These are phyloP conservation scores for Claviceps pusilla DNA, from an alignment of 2,329 filamentous ascomycete species.

Conservation along the genomic window DNA sequence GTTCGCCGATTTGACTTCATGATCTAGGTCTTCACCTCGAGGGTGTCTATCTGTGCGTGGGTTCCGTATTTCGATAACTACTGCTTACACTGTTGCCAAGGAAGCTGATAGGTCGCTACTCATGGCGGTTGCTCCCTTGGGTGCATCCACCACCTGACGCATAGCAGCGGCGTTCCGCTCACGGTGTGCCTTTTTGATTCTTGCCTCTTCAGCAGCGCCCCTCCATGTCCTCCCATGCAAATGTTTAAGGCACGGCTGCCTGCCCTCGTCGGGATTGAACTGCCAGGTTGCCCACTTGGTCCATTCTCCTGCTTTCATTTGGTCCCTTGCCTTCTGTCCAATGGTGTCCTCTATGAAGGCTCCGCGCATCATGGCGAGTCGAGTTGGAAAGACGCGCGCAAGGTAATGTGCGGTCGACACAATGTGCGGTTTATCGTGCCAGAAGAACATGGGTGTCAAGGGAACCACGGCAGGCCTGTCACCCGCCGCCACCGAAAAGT, in stretches of 20 bases:
- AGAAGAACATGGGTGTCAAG: slow-evolving; percentile 41
- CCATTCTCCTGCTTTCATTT: slow-evolving; percentile 41
- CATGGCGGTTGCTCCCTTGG: background rate
- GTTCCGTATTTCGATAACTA: no score
- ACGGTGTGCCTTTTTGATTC: background rate
- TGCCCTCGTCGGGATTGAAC: slow-evolving; percentile 35
- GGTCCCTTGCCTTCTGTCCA: slow-evolving; percentile 36
- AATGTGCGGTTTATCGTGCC: slow-evolving; percentile 43
- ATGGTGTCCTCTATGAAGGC: slow-evolving; percentile 43
- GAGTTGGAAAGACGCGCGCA: slow-evolving; percentile 31
- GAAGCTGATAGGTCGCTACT: background rate
- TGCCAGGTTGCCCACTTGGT: slow-evolving; percentile 40
- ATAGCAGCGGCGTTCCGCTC: background rate
- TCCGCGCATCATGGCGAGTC: slow-evolving; percentile 34
- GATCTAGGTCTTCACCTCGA: background rate
- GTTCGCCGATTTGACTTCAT: background rate
- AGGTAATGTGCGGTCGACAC: slow-evolving; percentile 35
- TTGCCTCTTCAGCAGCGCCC: slow-evolving; percentile 15
- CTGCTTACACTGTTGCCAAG: no score
- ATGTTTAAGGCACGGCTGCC: slow-evolving; percentile 31
- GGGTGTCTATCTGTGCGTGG: background rate
- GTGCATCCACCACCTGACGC: background rate
- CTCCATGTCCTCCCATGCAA: slow-evolving; percentile 36
- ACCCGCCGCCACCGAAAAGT: slow-evolving; percentile 16
- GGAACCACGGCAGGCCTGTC: slow-evolving; percentile 17